These are phyloP conservation scores for Myrica gale DNA, from an alignment of 306 rosid species.

Conservation along the genomic window DNA sequence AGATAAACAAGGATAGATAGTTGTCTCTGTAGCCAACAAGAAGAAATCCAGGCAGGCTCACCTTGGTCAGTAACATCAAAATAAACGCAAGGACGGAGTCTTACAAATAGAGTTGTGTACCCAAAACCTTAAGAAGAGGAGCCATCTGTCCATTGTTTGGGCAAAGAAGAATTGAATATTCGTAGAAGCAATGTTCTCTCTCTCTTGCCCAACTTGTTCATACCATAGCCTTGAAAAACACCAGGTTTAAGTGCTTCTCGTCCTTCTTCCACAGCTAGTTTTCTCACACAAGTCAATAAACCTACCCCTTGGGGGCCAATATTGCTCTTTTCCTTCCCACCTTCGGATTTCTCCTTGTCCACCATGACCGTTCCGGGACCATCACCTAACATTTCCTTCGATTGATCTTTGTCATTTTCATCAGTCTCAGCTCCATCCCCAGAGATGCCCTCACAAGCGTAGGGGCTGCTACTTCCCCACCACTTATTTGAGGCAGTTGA, in stretches of 20 bases:
- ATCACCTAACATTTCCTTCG: slow-evolving; percentile 24
- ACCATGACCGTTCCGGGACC: slow-evolving; percentile 12
- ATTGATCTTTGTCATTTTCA: slow-evolving; percentile 32
- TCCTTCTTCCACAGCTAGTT: slow-evolving; percentile 55
- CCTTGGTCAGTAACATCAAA: no score
- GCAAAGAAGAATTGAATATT: slow-evolving; percentile 63
- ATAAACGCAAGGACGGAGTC: no score
- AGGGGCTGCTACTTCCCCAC: slow-evolving; percentile 68
- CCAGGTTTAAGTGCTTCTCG: slow-evolving; percentile 58
- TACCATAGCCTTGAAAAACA: slow-evolving; percentile 43
- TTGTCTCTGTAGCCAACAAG: no score
- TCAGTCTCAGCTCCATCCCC: slow-evolving; percentile 22
- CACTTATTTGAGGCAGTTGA: slow-evolving; percentile 67
- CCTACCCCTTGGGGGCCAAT: slow-evolving; percentile 46
- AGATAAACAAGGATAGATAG: no score
- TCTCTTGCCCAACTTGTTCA: slow-evolving; percentile 50
- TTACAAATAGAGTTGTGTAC: no score
- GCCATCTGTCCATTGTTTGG: slow-evolving; percentile 50
- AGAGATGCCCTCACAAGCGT: slow-evolving; percentile 17
- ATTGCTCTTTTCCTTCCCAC: slow-evolving; percentile 24
- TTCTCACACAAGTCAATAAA: slow-evolving; percentile 55
- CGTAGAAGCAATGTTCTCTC: slow-evolving; percentile 59
- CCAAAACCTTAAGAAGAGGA: slow-evolving; percentile 24
- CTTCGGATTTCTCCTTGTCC: slow-evolving; percentile 36
- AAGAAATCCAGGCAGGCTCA: no score